These are phyloP conservation scores for Chamaecrista fasciculata DNA, from an alignment of 306 rosid species.

Conservation along the genomic window DNA sequence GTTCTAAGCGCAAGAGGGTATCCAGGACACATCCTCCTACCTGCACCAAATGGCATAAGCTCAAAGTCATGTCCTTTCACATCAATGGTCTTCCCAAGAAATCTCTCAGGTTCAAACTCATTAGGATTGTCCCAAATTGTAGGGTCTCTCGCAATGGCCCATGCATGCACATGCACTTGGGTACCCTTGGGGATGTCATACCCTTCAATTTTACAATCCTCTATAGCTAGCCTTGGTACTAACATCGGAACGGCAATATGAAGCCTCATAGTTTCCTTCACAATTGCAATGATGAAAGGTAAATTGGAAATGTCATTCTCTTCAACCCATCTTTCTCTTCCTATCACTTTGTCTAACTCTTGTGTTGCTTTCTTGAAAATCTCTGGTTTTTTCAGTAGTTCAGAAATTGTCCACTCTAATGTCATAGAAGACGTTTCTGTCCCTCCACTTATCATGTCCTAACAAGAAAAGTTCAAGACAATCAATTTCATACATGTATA, in stretches of 20 bases:
- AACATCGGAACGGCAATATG: conserved; percentile 53
- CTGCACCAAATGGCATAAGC: conserved; percentile 56
- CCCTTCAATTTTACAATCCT: conserved; percentile 34
- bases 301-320: conserved; percentile 48
- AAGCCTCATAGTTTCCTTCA: conserved; percentile 54
- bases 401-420: conserved; percentile 58
- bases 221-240: conserved; percentile 32
- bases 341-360: conserved; percentile 56
- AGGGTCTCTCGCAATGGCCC: conserved; percentile 57
- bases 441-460: conserved; percentile 53
- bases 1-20: conserved; percentile 52
- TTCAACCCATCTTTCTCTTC: conserved; percentile 57
- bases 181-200: conserved; percentile 51
- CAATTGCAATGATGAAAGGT: conserved; percentile 46
- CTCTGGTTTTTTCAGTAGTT: conserved; percentile 48
- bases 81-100: conserved; percentile 40
- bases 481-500: background rate
- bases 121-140: conserved; percentile 44
- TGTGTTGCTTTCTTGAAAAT: conserved; percentile 37
- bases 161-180: conserved; percentile 36
- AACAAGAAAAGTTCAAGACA: background rate
- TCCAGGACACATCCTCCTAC: conserved; percentile 60
- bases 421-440: conserved; percentile 46
- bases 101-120: conserved; percentile 52
- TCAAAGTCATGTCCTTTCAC: conserved; percentile 48